These are phyloP conservation scores for Catharanthus roseus DNA, from an alignment of 257 asterid genomes.

Conservation along the genomic window DNA sequence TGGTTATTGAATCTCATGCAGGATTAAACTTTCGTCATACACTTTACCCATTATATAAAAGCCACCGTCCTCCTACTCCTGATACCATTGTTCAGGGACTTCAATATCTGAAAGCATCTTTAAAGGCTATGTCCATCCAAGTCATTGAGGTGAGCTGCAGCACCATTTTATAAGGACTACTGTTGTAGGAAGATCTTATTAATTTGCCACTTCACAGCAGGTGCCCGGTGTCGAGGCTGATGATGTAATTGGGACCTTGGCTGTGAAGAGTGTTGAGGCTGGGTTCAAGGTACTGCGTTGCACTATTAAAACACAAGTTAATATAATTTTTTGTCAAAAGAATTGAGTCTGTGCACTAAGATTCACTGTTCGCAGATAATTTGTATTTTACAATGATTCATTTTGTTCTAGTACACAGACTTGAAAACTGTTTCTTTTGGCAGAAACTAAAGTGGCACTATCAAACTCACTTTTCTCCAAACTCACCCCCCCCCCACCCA, in stretches of 20 bases:
- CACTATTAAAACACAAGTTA: neutral
- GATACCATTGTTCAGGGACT: slow-evolving; percentile 97
- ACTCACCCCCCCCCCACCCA: neutral
- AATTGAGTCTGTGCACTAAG: neutral
- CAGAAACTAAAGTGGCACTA: neutral
- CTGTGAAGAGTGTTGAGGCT: slow-evolving; percentile 71
- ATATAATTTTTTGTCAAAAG: neutral
- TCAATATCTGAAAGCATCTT: slow-evolving; percentile 90
- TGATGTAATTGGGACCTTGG: slow-evolving; percentile 97
- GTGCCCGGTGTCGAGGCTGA: slow-evolving; percentile 99
- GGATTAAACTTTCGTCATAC: slow-evolving; percentile 94
- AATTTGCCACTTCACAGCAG: slow-evolving; percentile 39
- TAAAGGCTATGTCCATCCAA: slow-evolving; percentile 93
- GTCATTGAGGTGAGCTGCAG: slow-evolving; percentile 72
- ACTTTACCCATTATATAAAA: slow-evolving; percentile 81
- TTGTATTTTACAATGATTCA: neutral
- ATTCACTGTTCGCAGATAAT: neutral
- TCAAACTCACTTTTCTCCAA: neutral
- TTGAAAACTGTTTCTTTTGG: neutral
- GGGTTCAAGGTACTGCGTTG: slow-evolving; percentile 63
- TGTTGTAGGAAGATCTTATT: slow-evolving; percentile 14
- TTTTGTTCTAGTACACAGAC: neutral
- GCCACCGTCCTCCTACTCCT: slow-evolving; percentile 97
- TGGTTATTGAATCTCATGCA: slow-evolving; percentile 36
- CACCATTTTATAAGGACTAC: slow-evolving; percentile 1